Evolutionary conservation across 768 basidiomycete genomes (phyloP), one percentile per base, ranked within the genome.

Genomic region (Leccinum subgranulosum): DNA sequence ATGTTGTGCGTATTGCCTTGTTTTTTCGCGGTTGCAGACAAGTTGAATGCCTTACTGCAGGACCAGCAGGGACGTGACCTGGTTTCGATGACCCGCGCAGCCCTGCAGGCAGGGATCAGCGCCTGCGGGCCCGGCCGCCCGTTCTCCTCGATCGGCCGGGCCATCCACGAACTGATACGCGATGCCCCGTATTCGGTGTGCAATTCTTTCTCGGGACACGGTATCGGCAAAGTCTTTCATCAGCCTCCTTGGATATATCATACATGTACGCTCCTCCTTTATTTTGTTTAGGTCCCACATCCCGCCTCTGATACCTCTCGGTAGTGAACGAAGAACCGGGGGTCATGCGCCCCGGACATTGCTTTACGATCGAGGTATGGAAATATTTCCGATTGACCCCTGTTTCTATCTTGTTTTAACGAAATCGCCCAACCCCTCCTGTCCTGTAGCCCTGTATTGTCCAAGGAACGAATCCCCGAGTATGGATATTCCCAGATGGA

Each of bases 341-440:
- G 1, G 66, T 79, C 15, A 95, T 97, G 94, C 69, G 72, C 52
- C 87, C 87, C 0, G 94, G 94, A 0, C 85, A 96, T 69, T 92
- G 92, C 66, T 96, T 97, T 65, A 96, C 94, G 0, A 94, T 97
- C 41, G 94, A 97, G 81, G 91, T 87, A 57, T 17, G 75, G 53
- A 36, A 15, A 36, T 17, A 15, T 36, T 36, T 36, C 34, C 15
- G 15, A 15, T 17, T 7, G 34, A 36, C 34, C 34, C 14, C 34
- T 36, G 34, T 7, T 8, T 36, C 34, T 8, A 14, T 36, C 34
- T 36, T 17, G 34, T 36, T 1, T 14, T 1, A 17, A 34, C 0
- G 34, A 36, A 36, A 36, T 7, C 34, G 15, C 15, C 2, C 15
- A 34, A 34, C 12, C 14, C 34, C 7, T 17, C 34, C 23, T 19